A percentile compares a stretch with the other conserved stretches of the same genome.
These are phyloP conservation scores for Pseudogymnoascus sp. DNA, from an alignment of 2,329 filamentous ascomycete genomes.

Conservation along the genomic window DNA sequence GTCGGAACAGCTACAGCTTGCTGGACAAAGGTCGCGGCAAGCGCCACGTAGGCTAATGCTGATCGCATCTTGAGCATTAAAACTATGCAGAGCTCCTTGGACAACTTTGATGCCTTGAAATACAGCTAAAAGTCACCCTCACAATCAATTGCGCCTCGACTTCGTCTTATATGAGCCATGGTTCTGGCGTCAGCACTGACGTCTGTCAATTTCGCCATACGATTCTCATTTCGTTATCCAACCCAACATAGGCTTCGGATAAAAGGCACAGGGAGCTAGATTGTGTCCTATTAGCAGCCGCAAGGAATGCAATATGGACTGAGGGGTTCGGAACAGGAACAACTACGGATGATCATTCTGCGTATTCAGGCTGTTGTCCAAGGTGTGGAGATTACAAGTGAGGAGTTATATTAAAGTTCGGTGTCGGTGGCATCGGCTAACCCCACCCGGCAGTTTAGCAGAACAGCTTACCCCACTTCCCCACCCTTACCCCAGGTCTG, in stretches of 20 bases:
- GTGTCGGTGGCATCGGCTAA: neutral
- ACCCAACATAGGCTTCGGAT: neutral
- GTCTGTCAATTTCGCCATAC: neutral
- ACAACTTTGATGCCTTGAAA: neutral
- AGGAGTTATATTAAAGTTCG: conserved; percentile 5
- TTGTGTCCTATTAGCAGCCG: conserved; percentile 5
- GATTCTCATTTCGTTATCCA: neutral
- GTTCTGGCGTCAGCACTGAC: neutral
- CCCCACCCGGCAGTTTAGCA: neutral
- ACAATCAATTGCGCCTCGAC: neutral
- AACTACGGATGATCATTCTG: neutral
- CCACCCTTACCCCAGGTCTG: neutral
- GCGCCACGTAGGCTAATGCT: neutral
- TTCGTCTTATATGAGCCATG: neutral
- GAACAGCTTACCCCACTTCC: neutral
- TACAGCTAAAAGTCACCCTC: neutral
- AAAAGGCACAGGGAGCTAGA: neutral
- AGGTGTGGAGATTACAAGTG: neutral
- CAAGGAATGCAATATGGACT: neutral
- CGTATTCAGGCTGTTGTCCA: neutral
- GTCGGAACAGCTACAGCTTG: neutral
- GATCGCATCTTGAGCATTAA: neutral
- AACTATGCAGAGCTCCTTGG: neutral
- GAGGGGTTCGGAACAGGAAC: conserved; percentile 5
- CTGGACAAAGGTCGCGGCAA: neutral